Evolutionary conservation across 75 land plant genomes (phyloP).

Genomic region (Sequoia sempervirens): DNA sequence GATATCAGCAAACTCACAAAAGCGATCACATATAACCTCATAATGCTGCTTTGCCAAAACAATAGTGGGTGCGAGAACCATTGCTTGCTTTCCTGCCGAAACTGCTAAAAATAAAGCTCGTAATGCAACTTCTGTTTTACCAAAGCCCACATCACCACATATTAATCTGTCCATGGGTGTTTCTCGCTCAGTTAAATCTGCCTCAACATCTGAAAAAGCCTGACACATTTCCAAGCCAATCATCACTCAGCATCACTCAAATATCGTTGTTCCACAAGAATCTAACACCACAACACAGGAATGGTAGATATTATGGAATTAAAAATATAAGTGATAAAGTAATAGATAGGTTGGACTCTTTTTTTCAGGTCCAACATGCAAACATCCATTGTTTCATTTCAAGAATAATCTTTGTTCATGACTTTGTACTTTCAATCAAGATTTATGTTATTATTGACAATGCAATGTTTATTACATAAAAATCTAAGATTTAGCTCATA

Average conservation of each 20-base stretch:
- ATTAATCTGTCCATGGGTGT: slow-evolving; percentile 98
- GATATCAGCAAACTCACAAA: slow-evolving; percentile 55
- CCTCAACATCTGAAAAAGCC: slow-evolving; percentile 93
- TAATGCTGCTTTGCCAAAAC: slow-evolving; percentile 94
- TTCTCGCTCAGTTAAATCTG: slow-evolving; percentile 84
- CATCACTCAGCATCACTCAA: neutral
- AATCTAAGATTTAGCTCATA: neutral
- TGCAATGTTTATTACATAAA: neutral
- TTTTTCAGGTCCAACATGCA: neutral
- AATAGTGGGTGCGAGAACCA: slow-evolving; percentile 98
- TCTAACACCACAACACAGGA: neutral
- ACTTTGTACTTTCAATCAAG: neutral
- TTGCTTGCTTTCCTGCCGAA: slow-evolving; percentile 87
- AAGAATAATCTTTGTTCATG: neutral
- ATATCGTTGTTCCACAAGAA: neutral
- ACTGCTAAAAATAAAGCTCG: slow-evolving; percentile 81
- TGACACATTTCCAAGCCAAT: slow-evolving; percentile 17
- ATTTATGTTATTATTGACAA: neutral
- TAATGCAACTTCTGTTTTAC: slow-evolving; percentile 97
- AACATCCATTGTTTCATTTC: neutral
- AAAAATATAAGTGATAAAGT: neutral
- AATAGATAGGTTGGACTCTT: neutral
- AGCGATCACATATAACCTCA: slow-evolving; percentile 74
- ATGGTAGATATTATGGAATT: neutral
- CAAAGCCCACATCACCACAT: slow-evolving; percentile 99